A percentile compares a stretch with the other conserved stretches of the same genome.
phyloP scores from a whole-genome alignment of 2,329 filamentous ascomycete genomes.

The Fusarium oxysporum region DNA sequence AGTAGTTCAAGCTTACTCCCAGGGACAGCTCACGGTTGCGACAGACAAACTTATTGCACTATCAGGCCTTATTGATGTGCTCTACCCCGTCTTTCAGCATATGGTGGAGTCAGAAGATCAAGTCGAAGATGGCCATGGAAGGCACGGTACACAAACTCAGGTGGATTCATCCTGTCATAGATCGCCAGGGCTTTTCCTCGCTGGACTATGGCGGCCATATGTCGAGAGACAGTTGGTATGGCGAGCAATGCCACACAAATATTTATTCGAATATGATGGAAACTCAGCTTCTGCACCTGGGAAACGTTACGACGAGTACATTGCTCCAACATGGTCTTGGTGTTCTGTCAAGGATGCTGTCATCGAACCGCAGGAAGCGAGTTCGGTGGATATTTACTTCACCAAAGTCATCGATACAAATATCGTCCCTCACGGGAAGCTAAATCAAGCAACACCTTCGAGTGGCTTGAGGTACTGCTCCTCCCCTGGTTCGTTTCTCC shows the following conservation, averaged over 20 bases:
- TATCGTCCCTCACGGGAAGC: background rate
- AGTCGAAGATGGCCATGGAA: background rate
- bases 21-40: background rate
- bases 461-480: slow-evolving; percentile 9
- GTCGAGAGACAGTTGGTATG: slow-evolving; percentile 19
- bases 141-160: fast-evolving
- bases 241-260: slow-evolving; percentile 13
- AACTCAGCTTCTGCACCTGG: background rate
- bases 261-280: background rate
- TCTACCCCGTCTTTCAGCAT: background rate
- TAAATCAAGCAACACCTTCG: background rate
- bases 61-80: background rate
- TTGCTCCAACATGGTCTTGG: slow-evolving; percentile 26
- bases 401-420: background rate
- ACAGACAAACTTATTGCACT: slow-evolving; percentile 20
- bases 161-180: background rate
- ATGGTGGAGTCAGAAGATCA: background rate
- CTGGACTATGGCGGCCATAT: slow-evolving; percentile 16
- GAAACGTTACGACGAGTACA: background rate
- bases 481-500: background rate
- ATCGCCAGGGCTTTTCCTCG: background rate
- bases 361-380: slow-evolving; percentile 12
- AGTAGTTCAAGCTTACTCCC: slow-evolving; percentile 7
- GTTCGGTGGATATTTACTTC: background rate
- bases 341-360: slow-evolving; percentile 19